phyloP scores from a whole-genome alignment of 805 yeast genomes.

The Metschnikowia proteae region DNA sequence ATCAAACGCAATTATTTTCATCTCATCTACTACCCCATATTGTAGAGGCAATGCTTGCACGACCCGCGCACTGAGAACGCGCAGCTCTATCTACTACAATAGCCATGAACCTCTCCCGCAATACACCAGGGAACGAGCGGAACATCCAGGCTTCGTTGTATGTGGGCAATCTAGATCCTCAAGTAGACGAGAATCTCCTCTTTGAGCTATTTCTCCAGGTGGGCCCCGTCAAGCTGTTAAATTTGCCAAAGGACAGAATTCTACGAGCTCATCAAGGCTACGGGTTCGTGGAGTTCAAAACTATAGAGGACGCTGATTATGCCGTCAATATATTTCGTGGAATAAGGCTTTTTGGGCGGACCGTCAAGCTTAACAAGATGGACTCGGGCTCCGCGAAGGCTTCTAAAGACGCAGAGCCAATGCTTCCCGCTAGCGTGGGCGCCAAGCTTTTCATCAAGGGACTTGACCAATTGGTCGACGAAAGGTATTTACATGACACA shows the following conservation, averaged over 20 bases:
- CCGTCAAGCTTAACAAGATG: slow-evolving; percentile 55
- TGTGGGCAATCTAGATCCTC: slow-evolving; percentile 77
- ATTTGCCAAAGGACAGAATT: slow-evolving; percentile 77
- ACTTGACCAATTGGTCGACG: slow-evolving; percentile 64
- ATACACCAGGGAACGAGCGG: slow-evolving; percentile 42
- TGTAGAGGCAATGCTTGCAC: neutral
- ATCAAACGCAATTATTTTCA: too few relatives aligned
- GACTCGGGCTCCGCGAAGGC: slow-evolving; percentile 19
- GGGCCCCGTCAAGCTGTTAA: slow-evolving; percentile 67
- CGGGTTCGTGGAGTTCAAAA: slow-evolving; percentile 76
- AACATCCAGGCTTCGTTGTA: slow-evolving; percentile 66
- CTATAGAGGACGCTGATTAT: slow-evolving; percentile 64
- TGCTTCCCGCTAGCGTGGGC: slow-evolving; percentile 34
- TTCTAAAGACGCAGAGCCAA: slow-evolving; percentile 13
- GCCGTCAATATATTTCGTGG: slow-evolving; percentile 59
- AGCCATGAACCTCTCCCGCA: slow-evolving; percentile 32
- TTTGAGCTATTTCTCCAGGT: slow-evolving; percentile 84
- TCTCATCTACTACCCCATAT: neutral
- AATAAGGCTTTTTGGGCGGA: slow-evolving; percentile 55
- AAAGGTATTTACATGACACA: slow-evolving; percentile 49
- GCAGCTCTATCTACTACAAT: neutral
- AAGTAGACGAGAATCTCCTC: slow-evolving; percentile 64
- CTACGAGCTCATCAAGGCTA: slow-evolving; percentile 73
- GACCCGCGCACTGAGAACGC: slow-evolving; percentile 1
- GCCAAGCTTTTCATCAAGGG: slow-evolving; percentile 55